These are phyloP conservation scores for Alternaria tenuissima DNA, from an alignment of 2,329 filamentous ascomycete species.

Conservation along the genomic window DNA sequence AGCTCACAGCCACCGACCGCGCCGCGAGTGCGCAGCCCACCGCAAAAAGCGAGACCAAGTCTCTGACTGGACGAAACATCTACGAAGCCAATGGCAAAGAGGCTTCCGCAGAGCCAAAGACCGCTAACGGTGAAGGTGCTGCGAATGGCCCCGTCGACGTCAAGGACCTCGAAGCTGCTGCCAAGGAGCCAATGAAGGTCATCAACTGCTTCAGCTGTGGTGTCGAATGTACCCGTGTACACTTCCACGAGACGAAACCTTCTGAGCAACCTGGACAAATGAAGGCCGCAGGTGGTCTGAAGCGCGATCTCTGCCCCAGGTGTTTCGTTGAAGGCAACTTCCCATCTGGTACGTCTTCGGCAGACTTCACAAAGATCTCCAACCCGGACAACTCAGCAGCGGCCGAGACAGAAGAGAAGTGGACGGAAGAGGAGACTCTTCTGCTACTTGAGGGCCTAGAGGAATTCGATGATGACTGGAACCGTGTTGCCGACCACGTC, in stretches of 20 bases:
- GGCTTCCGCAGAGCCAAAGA: slow-evolving; percentile 70
- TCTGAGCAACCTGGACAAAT: slow-evolving; percentile 56
- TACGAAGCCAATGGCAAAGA: slow-evolving; percentile 94
- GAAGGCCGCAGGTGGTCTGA: slow-evolving; percentile 67
- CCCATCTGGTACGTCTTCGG: slow-evolving; percentile 77
- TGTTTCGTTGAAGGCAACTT: slow-evolving; percentile 88
- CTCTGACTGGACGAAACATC: slow-evolving; percentile 93
- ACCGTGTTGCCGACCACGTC: slow-evolving; percentile 89
- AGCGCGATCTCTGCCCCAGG: slow-evolving; percentile 89
- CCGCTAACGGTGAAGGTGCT: slow-evolving; percentile 67
- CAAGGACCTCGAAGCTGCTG: slow-evolving; percentile 67
- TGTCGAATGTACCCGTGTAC: slow-evolving; percentile 80
- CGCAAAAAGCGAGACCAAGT: slow-evolving; percentile 81
- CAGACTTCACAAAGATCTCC: slow-evolving; percentile 88
- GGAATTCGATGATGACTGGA: slow-evolving; percentile 95
- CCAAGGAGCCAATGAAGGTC: slow-evolving; percentile 70
- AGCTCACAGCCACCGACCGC: slow-evolving; percentile 73
- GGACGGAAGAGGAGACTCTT: slow-evolving; percentile 91
- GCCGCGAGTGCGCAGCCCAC: slow-evolving; percentile 70
- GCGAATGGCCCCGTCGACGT: slow-evolving; percentile 73
- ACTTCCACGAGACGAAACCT: slow-evolving; percentile 75
- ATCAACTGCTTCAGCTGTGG: slow-evolving; percentile 91
- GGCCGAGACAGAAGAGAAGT: slow-evolving; percentile 85
- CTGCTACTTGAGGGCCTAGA: slow-evolving; percentile 90
- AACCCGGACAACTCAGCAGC: slow-evolving; percentile 82